These are phyloP conservation scores for Magnolia changhungtana DNA, from an alignment of 164 flowering plant species.

Conservation along the genomic window DNA sequence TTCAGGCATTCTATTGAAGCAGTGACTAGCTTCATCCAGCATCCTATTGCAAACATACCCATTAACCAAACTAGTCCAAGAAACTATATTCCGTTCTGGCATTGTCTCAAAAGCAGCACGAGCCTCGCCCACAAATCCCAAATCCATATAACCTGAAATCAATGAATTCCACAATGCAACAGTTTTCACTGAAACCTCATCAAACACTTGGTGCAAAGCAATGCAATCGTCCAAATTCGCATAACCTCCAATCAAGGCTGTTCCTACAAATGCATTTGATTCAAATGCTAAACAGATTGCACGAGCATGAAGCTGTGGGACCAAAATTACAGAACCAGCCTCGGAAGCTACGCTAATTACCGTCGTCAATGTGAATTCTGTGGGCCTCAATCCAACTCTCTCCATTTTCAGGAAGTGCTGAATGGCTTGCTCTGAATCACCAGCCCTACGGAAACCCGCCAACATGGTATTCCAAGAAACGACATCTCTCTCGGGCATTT, in stretches of 20 bases:
- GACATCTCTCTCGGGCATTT: slow-evolving; percentile 56
- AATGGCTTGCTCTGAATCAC: slow-evolving; percentile 21
- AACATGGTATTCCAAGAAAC: slow-evolving; percentile 62
- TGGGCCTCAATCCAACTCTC: slow-evolving; percentile 33
- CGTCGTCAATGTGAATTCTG: slow-evolving; percentile 44
- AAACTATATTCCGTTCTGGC: slow-evolving; percentile 42
- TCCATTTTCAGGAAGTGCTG: slow-evolving; percentile 34
- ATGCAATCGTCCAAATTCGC: slow-evolving; percentile 18
- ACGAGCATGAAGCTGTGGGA: slow-evolving; percentile 56
- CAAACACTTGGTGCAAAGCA: slow-evolving; percentile 20
- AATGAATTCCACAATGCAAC: slow-evolving; percentile 22
- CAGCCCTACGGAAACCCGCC: slow-evolving; percentile 34
- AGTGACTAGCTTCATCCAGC: slow-evolving; percentile 9
- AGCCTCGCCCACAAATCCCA: slow-evolving; percentile 10
- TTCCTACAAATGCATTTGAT: slow-evolving; percentile 42
- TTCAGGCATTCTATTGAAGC: slow-evolving; percentile 20
- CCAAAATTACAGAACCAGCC: slow-evolving; percentile 25
- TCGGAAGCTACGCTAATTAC: slow-evolving; percentile 30
- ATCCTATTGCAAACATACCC: slow-evolving; percentile 31
- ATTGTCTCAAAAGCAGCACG: slow-evolving; percentile 32
- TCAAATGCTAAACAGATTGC: slow-evolving; percentile 31
- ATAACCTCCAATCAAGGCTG: slow-evolving; percentile 30
- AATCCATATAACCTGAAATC: slow-evolving; percentile 18
- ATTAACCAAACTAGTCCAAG: slow-evolving; percentile 55
- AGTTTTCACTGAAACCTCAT: slow-evolving; percentile 20